Percentiles rank a stretch among this genome's conserved stretches.
Conservation (phyloP, 768 basidiomycete species). For the Pisolithus microcarpus region DNA sequence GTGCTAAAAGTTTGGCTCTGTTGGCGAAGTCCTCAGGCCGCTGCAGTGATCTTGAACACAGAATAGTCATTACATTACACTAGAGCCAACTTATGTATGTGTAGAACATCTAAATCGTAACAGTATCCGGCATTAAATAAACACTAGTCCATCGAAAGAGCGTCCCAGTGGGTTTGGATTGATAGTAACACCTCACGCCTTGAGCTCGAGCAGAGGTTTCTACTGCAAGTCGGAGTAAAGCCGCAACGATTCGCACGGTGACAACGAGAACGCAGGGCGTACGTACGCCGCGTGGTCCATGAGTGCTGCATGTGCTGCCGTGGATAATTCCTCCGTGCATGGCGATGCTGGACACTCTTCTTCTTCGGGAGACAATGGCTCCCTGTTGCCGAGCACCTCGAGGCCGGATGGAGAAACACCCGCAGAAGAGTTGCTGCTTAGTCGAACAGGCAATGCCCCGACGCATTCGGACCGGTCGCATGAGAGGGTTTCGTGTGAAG, state of each 20-base stretch:
- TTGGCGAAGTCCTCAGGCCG: constrained; percentile 11
- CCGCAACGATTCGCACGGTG: constrained; percentile 7
- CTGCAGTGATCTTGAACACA: neutral
- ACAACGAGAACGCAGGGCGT: constrained; percentile 9
- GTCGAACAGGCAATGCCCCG: constrained; percentile 27
- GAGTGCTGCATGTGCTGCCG: constrained; percentile 21
- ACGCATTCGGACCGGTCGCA: constrained; percentile 12
- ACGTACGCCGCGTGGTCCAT: constrained; percentile 25
- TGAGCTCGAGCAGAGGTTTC: neutral
- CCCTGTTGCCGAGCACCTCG: neutral
- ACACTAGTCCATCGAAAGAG: too few relatives aligned
- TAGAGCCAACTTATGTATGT: too few relatives aligned
- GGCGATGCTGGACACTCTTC: constrained; percentile 15
- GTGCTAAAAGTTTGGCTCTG: constrained; percentile 23
- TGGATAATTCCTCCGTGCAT: constrained; percentile 18
- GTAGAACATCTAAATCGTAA: too few relatives aligned
- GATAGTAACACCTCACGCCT: too few relatives aligned
- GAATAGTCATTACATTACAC: too few relatives aligned
- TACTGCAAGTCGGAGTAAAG: constrained; percentile 3
- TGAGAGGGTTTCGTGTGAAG: constrained; percentile 4
- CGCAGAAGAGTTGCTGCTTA: constrained; percentile 1
- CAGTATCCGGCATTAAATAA: too few relatives aligned
- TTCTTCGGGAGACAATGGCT: constrained; percentile 2
- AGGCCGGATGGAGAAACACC: neutral
- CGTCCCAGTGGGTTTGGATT: too few relatives aligned